phyloP scores from a whole-genome alignment of 208 protist species.

The Phytomonas francai region DNA sequence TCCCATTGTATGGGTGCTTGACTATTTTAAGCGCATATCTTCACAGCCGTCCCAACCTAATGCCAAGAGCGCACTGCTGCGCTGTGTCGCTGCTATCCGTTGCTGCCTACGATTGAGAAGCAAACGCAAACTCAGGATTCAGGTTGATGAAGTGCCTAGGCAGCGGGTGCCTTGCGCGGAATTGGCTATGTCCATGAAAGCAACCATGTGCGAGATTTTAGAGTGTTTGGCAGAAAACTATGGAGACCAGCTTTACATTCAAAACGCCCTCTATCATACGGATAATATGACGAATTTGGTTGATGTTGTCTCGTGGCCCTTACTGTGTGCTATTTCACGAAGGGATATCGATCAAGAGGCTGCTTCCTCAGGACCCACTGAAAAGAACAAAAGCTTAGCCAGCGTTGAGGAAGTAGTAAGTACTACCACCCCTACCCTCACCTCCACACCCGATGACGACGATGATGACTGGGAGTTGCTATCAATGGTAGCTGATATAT shows the following conservation, averaged over 20 bases:
- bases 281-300: constrained; percentile 25
- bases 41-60: neutral
- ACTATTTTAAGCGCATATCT: neutral
- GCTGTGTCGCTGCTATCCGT: neutral
- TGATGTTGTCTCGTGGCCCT: constrained; percentile 39
- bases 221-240: constrained; percentile 39
- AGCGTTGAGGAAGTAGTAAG: neutral
- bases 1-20: neutral
- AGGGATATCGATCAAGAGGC: neutral
- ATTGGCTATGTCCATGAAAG: constrained; percentile 13
- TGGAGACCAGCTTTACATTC: constrained; percentile 15
- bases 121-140: neutral
- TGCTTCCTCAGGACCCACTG: neutral
- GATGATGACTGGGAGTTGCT: constrained; percentile 33
- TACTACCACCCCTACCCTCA: neutral
- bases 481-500: constrained; percentile 12
- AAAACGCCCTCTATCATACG: constrained; percentile 35
- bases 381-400: neutral
- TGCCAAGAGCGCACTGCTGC: neutral
- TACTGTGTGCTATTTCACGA: constrained; percentile 16
- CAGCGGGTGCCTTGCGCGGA: neutral
- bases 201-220: constrained; percentile 21
- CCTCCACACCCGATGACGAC: constrained; percentile 15
- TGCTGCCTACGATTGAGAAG: neutral
- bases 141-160: neutral